A percentile compares a stretch with the other conserved stretches of the same genome.
These are phyloP conservation scores for Naganishia antarctica DNA, from an alignment of 768 basidiomycete genomes.

Conservation along the genomic window DNA sequence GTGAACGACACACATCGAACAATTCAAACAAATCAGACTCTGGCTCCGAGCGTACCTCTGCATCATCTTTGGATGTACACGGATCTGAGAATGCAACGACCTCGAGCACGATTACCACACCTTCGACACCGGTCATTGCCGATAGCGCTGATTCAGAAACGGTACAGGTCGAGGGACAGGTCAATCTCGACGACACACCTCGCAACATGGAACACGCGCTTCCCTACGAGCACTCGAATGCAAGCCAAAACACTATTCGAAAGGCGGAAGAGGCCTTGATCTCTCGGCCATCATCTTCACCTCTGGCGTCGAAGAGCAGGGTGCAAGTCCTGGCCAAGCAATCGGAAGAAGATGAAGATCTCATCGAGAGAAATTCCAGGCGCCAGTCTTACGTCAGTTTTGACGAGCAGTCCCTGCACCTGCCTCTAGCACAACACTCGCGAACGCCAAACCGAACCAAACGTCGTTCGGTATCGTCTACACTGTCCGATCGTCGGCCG, in stretches of 20 bases:
- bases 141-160: constrained; percentile 34
- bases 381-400: constrained; percentile 25
- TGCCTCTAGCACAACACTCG: constrained; percentile 53
- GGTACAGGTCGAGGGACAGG: background rate
- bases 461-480: constrained; percentile 87
- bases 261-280: constrained; percentile 28
- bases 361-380: constrained; percentile 22
- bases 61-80: background rate
- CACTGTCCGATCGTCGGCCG: constrained; percentile 48
- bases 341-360: constrained; percentile 39
- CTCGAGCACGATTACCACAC: constrained; percentile 21
- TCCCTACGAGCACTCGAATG: constrained; percentile 38
- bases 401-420: constrained; percentile 54
- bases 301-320: constrained; percentile 20
- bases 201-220: background rate
- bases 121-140: constrained; percentile 37
- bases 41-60: background rate
- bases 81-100: constrained; percentile 21
- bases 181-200: constrained; percentile 3
- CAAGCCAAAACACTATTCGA: constrained; percentile 47
- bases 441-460: constrained; percentile 94
- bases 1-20: background rate
- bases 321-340: constrained; percentile 36
- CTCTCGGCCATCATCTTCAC: background rate
- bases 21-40: background rate